Conservation (phyloP, 1,284 basidiomycete species). For the Golubevia sp. region DNA sequence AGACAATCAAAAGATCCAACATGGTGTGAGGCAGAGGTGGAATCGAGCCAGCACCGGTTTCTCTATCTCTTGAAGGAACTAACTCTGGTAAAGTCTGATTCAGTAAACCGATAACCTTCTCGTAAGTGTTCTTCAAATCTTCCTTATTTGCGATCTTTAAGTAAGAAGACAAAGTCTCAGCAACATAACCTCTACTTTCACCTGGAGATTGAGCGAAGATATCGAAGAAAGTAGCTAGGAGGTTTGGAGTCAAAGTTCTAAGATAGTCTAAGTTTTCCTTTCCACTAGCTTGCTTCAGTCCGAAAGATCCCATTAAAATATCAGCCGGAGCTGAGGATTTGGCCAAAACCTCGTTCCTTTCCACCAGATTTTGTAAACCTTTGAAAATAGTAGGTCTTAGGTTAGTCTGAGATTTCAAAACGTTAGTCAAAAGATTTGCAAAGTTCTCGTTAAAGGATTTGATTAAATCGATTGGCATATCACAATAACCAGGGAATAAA, state of each 20-base stretch:
- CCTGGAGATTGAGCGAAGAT: conserved; percentile 84
- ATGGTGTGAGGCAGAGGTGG: conserved; percentile 69
- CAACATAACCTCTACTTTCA: conserved; percentile 80
- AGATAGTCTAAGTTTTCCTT: conserved; percentile 75
- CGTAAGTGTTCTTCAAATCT: conserved; percentile 77
- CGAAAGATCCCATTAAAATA: conserved; percentile 66
- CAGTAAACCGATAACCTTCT: conserved; percentile 78
- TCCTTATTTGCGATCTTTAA: conserved; percentile 70
- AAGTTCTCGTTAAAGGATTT: conserved; percentile 25
- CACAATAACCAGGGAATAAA: conserved; percentile 69
- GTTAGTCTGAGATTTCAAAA: conserved; percentile 84
- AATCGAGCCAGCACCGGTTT: conserved; percentile 12
- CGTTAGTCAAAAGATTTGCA: conserved; percentile 74
- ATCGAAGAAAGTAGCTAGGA: conserved; percentile 93
- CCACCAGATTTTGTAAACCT: conserved; percentile 79
- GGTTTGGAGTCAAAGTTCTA: conserved; percentile 80
- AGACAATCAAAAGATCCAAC: conserved; percentile 84
- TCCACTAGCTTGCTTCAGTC: conserved; percentile 69
- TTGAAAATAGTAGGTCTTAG: conserved; percentile 81
- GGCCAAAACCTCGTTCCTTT: conserved; percentile 69
- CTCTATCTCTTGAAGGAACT: conserved; percentile 3
- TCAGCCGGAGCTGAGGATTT: conserved; percentile 64
- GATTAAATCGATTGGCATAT: conserved; percentile 79
- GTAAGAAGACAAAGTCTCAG: conserved; percentile 87
- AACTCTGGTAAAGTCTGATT: conserved; percentile 70